A percentile compares a stretch with the other conserved stretches of the same genome.
phyloP scores from a whole-genome alignment of 495 filamentous ascomycete genomes.

The Aspergillus carlsbadensis region DNA sequence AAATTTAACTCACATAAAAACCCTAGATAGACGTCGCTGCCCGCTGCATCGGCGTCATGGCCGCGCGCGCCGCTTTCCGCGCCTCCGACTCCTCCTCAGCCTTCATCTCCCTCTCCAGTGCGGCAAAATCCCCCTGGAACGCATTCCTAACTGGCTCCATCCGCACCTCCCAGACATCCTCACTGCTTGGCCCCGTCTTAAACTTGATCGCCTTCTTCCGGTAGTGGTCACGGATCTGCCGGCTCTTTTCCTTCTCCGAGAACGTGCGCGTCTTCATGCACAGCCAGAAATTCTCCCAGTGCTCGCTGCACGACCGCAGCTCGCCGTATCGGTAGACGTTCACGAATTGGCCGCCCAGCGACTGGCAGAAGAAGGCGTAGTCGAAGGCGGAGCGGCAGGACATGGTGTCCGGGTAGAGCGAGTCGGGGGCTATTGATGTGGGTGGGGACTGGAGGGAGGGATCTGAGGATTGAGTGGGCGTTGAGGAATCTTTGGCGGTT shows the following conservation, averaged over 20 bases:
- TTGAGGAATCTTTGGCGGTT: constrained; percentile 16
- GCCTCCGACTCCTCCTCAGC: constrained; percentile 36
- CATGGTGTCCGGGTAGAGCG: constrained; percentile 74
- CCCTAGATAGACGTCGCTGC: not conserved
- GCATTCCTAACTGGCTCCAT: constrained; percentile 46
- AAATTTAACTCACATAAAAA: constrained; percentile 1
- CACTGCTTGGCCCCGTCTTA: constrained; percentile 72
- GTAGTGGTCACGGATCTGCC: constrained; percentile 68
- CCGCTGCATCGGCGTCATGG: no score
- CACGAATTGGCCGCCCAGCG: constrained; percentile 82
- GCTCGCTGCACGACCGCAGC: constrained; percentile 69
- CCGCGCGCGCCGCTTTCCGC: not conserved
- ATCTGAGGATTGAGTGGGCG: constrained; percentile 10
- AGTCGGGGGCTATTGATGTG: constrained; percentile 53
- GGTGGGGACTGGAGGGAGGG: constrained; percentile 19
- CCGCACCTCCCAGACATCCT: constrained; percentile 87
- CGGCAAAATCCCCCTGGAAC: constrained; percentile 61
- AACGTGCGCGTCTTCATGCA: constrained; percentile 77
- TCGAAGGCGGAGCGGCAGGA: constrained; percentile 91
- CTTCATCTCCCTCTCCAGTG: constrained; percentile 52
- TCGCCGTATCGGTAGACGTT: constrained; percentile 83
- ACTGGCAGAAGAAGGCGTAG: constrained; percentile 92
- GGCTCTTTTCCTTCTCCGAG: constrained; percentile 47
- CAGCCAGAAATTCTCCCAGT: constrained; percentile 90
- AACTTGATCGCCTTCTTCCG: constrained; percentile 72